Evolutionary conservation across 1,139 yeast species (phyloP).

Genomic region (Scheffersomyces titani): DNA sequence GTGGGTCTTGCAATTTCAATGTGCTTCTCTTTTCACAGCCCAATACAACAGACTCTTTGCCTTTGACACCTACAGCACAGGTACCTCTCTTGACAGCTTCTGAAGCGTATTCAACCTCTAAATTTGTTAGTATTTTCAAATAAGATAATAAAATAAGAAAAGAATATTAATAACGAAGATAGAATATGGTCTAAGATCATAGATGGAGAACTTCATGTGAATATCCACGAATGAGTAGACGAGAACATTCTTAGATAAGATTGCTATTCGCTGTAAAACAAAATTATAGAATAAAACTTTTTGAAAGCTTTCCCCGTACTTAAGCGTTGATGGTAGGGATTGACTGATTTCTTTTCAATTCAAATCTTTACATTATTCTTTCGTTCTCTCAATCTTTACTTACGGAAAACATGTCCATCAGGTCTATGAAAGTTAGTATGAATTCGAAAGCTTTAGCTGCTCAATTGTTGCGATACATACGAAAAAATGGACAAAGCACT

Average conservation of each 20-base stretch:
- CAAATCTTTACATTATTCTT: not conserved
- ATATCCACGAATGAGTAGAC: not conserved
- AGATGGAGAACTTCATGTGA: not conserved
- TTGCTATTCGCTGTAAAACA: not conserved
- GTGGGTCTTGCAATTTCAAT: slow-evolving; percentile 90
- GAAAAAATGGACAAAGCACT: slow-evolving; percentile 97
- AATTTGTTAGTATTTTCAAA: slow-evolving; percentile 26
- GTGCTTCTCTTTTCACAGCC: slow-evolving; percentile 98
- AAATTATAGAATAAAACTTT: no score
- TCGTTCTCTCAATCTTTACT: slow-evolving; percentile 20
- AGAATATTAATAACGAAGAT: not conserved
- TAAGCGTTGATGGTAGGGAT: not conserved
- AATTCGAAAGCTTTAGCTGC: not conserved
- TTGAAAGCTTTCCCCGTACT: not conserved
- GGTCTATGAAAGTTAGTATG: slow-evolving; percentile 55
- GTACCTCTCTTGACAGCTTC: slow-evolving; percentile 99
- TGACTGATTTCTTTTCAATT: not conserved
- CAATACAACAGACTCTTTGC: slow-evolving; percentile 81
- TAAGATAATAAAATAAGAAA: not conserved
- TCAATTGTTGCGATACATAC: slow-evolving; percentile 44
- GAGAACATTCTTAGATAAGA: not conserved
- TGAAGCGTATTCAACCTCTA: slow-evolving; percentile 93
- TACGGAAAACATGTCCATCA: slow-evolving; percentile 97
- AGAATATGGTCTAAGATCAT: not conserved
- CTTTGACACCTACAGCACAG: slow-evolving; percentile 96